These are phyloP conservation scores for Chlorella sp. DNA, from an alignment of 139 green algal species.

Conservation along the genomic window DNA sequence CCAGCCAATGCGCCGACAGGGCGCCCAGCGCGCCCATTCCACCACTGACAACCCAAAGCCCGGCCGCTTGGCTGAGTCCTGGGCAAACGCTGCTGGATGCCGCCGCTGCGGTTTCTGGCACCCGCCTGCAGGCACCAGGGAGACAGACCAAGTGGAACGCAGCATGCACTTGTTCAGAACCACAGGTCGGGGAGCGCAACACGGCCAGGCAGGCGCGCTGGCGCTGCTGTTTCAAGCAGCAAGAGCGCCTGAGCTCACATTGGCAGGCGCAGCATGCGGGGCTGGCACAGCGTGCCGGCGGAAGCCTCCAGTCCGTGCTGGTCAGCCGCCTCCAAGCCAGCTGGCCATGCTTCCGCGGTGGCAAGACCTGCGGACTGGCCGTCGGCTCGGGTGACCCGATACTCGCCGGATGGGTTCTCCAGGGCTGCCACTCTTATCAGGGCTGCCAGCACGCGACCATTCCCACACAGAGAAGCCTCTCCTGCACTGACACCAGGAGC, in stretches of 20 bases:
- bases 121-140: conserved; percentile 43
- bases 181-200: background rate
- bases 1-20: conserved; percentile 68
- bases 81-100: conserved; percentile 58
- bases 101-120: conserved; percentile 3
- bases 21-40: conserved; percentile 49
- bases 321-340: background rate
- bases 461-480: too few relatives aligned
- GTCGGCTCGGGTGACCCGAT: background rate
- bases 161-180: background rate
- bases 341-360: background rate
- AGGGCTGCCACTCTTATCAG: conserved; percentile 23
- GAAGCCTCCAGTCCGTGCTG: background rate
- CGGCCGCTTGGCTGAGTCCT: conserved; percentile 59
- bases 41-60: conserved; percentile 67
- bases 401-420: conserved; percentile 4
- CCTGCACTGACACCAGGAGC: background rate
- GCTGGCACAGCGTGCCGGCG: background rate
- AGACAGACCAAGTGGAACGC: conserved; percentile 9
- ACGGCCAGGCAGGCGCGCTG: background rate
- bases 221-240: background rate
- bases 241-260: background rate
- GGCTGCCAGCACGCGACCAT: background rate
- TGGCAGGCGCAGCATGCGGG: conserved; percentile 1
- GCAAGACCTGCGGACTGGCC: background rate